A percentile compares a stretch with the other conserved stretches of the same genome.
Evolutionary conservation across 768 basidiomycete species (phyloP).

Genomic region (Sutorius australiensis): DNA sequence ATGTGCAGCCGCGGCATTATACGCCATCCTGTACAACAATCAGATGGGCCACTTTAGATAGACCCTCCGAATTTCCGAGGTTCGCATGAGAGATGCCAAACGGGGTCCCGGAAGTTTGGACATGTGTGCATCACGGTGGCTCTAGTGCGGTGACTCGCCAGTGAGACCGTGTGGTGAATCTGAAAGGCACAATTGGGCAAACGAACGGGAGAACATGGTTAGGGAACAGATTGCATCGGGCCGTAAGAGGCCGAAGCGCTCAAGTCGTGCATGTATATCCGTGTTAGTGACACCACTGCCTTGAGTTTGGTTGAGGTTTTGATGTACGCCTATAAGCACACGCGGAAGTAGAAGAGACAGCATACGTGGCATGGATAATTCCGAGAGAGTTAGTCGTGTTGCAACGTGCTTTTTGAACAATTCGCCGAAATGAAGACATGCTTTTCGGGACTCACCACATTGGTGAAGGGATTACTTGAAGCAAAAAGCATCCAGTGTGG

Average conservation of each 20-base stretch:
- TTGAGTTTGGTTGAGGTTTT: slow-evolving; percentile 30
- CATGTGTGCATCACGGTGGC: slow-evolving; percentile 16
- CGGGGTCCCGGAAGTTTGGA: slow-evolving; percentile 21
- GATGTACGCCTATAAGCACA: slow-evolving; percentile 40
- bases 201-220: slow-evolving; percentile 60
- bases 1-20: slow-evolving; percentile 42
- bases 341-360: slow-evolving; percentile 43
- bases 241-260: slow-evolving; percentile 6
- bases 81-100: slow-evolving; percentile 43
- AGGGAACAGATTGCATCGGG: slow-evolving; percentile 52
- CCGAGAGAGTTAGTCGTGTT: slow-evolving; percentile 52
- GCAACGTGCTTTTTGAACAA: slow-evolving; percentile 19
- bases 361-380: slow-evolving; percentile 45
- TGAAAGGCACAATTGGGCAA: slow-evolving; percentile 32
- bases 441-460: slow-evolving; percentile 46
- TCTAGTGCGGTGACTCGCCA: slow-evolving; percentile 7
- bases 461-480: slow-evolving; percentile 46
- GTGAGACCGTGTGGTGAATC: slow-evolving; percentile 18
- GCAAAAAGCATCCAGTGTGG: slow-evolving; percentile 40
- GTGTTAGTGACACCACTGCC: slow-evolving; percentile 34
- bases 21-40: slow-evolving; percentile 56
- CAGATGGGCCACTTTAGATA: slow-evolving; percentile 59
- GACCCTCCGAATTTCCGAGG: slow-evolving; percentile 52
- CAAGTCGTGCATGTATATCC: slow-evolving; percentile 23
- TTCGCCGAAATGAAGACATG: neutral